Evolutionary conservation across 306 rosid species (phyloP).

Genomic region (Abrus pulchellus): DNA sequence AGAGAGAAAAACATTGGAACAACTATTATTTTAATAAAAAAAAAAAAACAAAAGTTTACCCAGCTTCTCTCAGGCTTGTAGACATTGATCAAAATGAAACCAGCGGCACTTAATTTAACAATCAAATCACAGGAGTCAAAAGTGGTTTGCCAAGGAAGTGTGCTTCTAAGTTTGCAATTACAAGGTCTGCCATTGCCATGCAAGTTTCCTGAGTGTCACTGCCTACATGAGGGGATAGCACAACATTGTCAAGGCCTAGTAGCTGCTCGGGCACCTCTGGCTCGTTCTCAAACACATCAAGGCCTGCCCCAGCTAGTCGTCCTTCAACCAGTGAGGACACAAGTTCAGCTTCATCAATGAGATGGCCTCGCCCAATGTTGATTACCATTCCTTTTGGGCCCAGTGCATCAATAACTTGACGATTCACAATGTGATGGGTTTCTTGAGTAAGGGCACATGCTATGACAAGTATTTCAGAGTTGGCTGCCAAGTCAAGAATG

Average conservation of each 20-base stretch:
- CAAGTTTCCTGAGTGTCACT: constrained; percentile 72
- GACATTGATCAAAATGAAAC: constrained; percentile 9
- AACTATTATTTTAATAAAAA: neutral
- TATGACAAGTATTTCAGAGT: constrained; percentile 63
- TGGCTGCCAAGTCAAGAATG: constrained; percentile 61
- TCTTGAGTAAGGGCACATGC: constrained; percentile 67
- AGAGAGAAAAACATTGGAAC: too few relatives aligned
- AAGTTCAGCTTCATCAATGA: constrained; percentile 61
- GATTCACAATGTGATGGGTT: constrained; percentile 68
- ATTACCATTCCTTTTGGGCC: constrained; percentile 76
- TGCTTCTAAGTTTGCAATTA: constrained; percentile 70
- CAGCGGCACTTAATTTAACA: neutral
- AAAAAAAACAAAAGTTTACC: neutral
- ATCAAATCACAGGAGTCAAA: constrained; percentile 60
- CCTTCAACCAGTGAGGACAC: constrained; percentile 70
- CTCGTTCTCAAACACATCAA: constrained; percentile 78
- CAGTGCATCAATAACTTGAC: constrained; percentile 66
- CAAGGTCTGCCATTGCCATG: constrained; percentile 73
- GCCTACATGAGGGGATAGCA: constrained; percentile 73
- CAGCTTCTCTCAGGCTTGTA: neutral
- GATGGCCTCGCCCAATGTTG: constrained; percentile 73
- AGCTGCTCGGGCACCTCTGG: constrained; percentile 67
- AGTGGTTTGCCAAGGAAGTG: constrained; percentile 63
- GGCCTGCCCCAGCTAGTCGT: constrained; percentile 76
- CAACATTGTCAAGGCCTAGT: constrained; percentile 67